Base-by-base conservation (phyloP, 192 early-diverging fungal species). In the Gaertneriomyces semiglobifer region DNA sequence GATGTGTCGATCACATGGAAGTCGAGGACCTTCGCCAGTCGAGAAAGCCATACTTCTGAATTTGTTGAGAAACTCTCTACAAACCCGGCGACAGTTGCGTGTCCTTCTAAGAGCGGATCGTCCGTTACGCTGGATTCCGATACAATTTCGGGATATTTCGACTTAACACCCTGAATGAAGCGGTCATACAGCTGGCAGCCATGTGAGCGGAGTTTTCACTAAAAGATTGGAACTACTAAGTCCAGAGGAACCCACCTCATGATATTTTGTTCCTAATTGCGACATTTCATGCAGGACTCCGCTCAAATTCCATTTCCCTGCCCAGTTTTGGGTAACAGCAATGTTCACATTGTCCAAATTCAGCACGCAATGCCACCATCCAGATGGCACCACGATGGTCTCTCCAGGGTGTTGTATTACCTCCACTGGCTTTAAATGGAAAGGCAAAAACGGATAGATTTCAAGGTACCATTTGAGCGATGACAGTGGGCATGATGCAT, bases 351-450 rank as follows among this genome's bases (percentile, higher is more conserved):
- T 16, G 18, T 62, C 66, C 18, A 75, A n/a, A 53, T 75, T 75
- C 25, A 75, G 59, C 48, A 75, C 69, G 20, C 44, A 25, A 54
- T 75, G 74, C 74, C 70, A 74, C 74, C 74, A 75, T 20, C 74
- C 74, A 6, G 63, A 69, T 6, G 74, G 74, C 8, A 75, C 74
- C 47, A 75, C 58, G 11, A 75, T 71, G 20, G 63, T 71, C 44
- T 75, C 63, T 25, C 74, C 74, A 7, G 74, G 69, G 44, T 66
- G 56, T 52, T 75, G 74, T 8, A 71, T 44, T 41, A 65, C 44
- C 44, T 71, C 74, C 25, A 75, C 53, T 10, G 74, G 74, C 48
- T 53, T 65, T 12, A 60, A 12, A 12, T 62, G 53, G 5, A n/a
- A 9, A 12, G 74, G 68, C 6, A 75, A 51, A 11, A 25, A 5